Base-by-base conservation (phyloP, 768 basidiomycete species). In the Termitomyces sp. region DNA sequence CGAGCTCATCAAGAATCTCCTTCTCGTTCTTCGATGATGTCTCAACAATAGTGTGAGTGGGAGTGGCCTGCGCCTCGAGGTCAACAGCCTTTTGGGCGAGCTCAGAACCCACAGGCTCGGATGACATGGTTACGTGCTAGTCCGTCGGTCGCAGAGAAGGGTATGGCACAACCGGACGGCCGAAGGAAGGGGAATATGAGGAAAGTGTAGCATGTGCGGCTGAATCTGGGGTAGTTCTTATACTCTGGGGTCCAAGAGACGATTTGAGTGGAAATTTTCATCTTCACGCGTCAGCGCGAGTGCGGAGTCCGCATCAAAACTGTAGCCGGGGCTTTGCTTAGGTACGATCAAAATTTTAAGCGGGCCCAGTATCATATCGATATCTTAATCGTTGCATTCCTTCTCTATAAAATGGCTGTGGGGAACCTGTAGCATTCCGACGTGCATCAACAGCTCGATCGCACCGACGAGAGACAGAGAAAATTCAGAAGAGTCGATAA, bases 1-100 rank as follows among this genome's bases (percentile, higher is more conserved):
- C 57, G 72, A 74, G 72, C 56, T 76, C 75, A 32, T 75, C 74
- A 5, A 71, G 62, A 3, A 56, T 57, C 10, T 64, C 67, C 43
- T 63, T 63, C 32, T 66, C 66, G 50, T 53, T 53, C 23, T 53
- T 53, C 23, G 37, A 27, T 0, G 55, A 40, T 17, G 42, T 53
- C 53, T 54, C 53, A 16, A 59, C 29, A 9, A 59, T 48, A 11
- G 58, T 59, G 27, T 59, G 37, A 4, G 42, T 37, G 5, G 56
- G 48, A 23, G 58, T 49, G 8, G 23, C 6, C 32, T 54, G 57
- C 14, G 37, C 52, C 48, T 59, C 58, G 1, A 32, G 25, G 11
- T 59, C 58, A 12, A 34, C 41, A 8, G 25, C 35, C 37, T 37
- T 37, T n/a, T 19, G 27, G 34, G 37, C 35, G 10, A 40, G 29